Base-by-base conservation (phyloP, 2,329 filamentous ascomycete genomes). In the Aureobasidium sp. region DNA sequence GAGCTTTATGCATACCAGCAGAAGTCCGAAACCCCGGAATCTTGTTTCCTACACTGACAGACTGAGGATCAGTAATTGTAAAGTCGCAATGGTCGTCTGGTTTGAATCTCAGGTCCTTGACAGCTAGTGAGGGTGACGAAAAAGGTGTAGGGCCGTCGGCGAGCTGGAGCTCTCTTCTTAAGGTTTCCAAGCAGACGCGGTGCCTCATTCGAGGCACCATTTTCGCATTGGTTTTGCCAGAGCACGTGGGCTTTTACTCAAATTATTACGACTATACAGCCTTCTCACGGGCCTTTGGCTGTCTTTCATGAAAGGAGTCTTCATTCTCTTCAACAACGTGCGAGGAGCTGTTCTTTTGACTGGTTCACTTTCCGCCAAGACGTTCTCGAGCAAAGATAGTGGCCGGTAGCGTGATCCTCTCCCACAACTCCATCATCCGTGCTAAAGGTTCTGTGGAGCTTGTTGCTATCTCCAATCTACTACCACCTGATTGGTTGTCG, bases 21-120 rank as follows among this genome's bases (percentile, higher is more conserved):
- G 69, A 70, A 59, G 72, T 73, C 63, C 68, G 71, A 63, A 70
- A 69, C 27, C 71, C 72, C 42, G 72, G 72, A 49, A 73, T 70
- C 10, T 58, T 58, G 13, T 62, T 45, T 45, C 51, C 53, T 58
- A 62, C 61, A 16, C 36, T 34, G 13, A 27, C 34, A 16, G 25
- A 8, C 21, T 53, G 48, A 25, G 25, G 34, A 42, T 59, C 42
- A n/a, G 41, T 48, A 55, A 32, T 36, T 32, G 21, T n/a, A n/a
- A 59, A 47, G 36, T 59, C 57, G 39, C 63, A 32, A 32, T 34
- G 36, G 32, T 55, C 48, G 37, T 53, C 30, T 16, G 21, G 3
- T 14, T 61, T 13, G 36, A 47, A 14, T 21, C 21, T 36, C 25
- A 42, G 14, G 25, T 61, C 34, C 27, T 47, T 39, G 41, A 55